These are phyloP conservation scores for Hyphodiscus hymeniophilus DNA, from an alignment of 495 filamentous ascomycete species.

Conservation along the genomic window DNA sequence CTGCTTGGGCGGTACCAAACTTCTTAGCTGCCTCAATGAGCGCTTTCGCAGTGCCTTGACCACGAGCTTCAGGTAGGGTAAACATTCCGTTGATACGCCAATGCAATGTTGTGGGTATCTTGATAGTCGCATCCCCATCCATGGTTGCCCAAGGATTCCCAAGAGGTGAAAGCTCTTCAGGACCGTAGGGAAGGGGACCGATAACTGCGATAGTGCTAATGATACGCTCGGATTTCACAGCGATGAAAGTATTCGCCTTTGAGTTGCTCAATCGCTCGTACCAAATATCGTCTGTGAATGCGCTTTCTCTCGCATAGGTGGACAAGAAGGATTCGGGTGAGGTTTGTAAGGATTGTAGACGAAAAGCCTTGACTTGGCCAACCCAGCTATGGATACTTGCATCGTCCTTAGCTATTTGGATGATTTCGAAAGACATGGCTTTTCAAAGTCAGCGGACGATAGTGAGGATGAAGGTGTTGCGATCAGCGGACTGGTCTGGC, in stretches of 20 bases:
- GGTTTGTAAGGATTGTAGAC: constrained; percentile 26
- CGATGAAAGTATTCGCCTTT: constrained; percentile 32
- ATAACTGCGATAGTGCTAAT: constrained; percentile 17
- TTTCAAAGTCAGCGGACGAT: not conserved
- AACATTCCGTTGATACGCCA: constrained; percentile 35
- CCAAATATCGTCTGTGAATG: constrained; percentile 34
- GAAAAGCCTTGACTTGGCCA: constrained; percentile 27
- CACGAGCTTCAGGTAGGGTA: constrained; percentile 33
- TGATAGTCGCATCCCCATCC: constrained; percentile 3
- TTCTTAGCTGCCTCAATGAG: constrained; percentile 31
- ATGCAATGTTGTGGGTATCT: constrained; percentile 20
- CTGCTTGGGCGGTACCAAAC: constrained; percentile 23
- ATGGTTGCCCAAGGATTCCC: constrained; percentile 17
- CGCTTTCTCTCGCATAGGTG: constrained; percentile 36
- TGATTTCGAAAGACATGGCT: constrained; percentile 13
- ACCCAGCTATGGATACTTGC: constrained; percentile 21
- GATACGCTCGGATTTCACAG: constrained; percentile 22
- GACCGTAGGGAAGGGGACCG: constrained; percentile 15
- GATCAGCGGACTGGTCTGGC: not conserved
- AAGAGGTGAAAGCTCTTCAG: constrained; percentile 14
- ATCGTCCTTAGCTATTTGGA: constrained; percentile 22
- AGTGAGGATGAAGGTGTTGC: not conserved
- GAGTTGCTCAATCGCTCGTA: constrained; percentile 37
- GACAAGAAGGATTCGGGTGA: constrained; percentile 38
- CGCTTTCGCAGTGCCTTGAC: constrained; percentile 32